Percentiles rank a stretch among this genome's conserved stretches.
Evolutionary conservation across 2,329 filamentous ascomycete genomes (phyloP).

Genomic region (Neodidymelliopsis sp.): DNA sequence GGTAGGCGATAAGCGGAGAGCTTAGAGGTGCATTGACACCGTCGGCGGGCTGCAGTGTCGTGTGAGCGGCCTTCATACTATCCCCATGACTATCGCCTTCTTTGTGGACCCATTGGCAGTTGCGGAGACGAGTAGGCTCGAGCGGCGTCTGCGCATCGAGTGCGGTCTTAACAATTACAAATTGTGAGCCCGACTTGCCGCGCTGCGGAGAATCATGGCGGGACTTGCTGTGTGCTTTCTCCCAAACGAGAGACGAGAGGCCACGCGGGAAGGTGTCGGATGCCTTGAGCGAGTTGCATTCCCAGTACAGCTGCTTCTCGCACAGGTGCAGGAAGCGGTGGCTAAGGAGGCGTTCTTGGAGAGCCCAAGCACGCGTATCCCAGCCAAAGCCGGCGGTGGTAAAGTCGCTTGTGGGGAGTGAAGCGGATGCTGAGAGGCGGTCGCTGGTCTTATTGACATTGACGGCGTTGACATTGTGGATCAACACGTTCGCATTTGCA

Average conservation of each 20-base stretch:
- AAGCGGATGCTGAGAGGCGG: conserved; percentile 16
- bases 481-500: background rate
- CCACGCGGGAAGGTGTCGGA: conserved; percentile 47
- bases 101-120: conserved; percentile 34
- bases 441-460: background rate
- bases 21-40: conserved; percentile 8
- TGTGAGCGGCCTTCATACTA: conserved; percentile 24
- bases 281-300: conserved; percentile 48
- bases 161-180: conserved; percentile 1
- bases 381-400: conserved; percentile 36
- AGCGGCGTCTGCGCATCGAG: background rate
- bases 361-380: conserved; percentile 47
- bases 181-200: conserved; percentile 8
- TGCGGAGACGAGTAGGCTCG: conserved; percentile 18
- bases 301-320: conserved; percentile 48
- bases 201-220: conserved; percentile 6
- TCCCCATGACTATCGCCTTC: conserved; percentile 29
- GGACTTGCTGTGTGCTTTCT: conserved; percentile 40
- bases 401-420: conserved; percentile 25
- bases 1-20: too few relatives aligned
- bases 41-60: conserved; percentile 14
- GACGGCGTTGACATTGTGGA: background rate
- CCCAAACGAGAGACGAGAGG: conserved; percentile 45
- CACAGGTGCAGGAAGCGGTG: conserved; percentile 43
- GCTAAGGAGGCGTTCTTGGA: conserved; percentile 48